Percentiles rank a stretch among this genome's conserved stretches.
Conservation (phyloP, 2,329 filamentous ascomycete species). For the Sclerotinia glacialis region DNA sequence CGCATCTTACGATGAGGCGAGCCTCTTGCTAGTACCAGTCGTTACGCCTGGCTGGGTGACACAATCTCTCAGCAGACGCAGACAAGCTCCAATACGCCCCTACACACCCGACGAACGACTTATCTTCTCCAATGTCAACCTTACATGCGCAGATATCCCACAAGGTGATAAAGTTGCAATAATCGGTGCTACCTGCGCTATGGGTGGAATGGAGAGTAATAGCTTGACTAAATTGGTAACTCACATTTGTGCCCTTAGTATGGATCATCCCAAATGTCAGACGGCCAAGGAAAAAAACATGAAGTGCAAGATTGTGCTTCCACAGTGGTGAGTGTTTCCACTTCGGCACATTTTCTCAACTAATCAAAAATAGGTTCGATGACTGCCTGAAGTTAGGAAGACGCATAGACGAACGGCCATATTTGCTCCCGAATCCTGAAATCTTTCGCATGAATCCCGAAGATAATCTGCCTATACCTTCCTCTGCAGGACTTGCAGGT, state of each 20-base stretch:
- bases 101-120: slow-evolving; percentile 88
- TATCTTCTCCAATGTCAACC: slow-evolving; percentile 81
- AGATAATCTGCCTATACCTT: slow-evolving; percentile 54
- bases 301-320: slow-evolving; percentile 79
- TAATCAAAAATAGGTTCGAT: slow-evolving; percentile 70
- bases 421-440: slow-evolving; percentile 80
- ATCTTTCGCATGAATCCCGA: slow-evolving; percentile 63
- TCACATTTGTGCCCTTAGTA: slow-evolving; percentile 79
- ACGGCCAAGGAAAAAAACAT: slow-evolving; percentile 62
- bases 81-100: slow-evolving; percentile 73
- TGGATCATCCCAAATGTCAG: slow-evolving; percentile 70
- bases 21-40: slow-evolving; percentile 77
- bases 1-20: slow-evolving; percentile 73
- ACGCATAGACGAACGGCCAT: slow-evolving; percentile 84
- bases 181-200: slow-evolving; percentile 79
- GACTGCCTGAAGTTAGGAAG: slow-evolving; percentile 92
- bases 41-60: slow-evolving; percentile 80
- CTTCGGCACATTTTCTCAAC: slow-evolving; percentile 13
- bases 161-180: slow-evolving; percentile 88
- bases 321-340: slow-evolving; percentile 67
- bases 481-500: slow-evolving; percentile 62
- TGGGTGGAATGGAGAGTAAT: slow-evolving; percentile 78
- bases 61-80: slow-evolving; percentile 64
- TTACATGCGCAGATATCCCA: slow-evolving; percentile 82
- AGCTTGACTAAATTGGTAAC: slow-evolving; percentile 73